Percentiles rank a stretch among this genome's conserved stretches.
Conservation (phyloP, 2,329 filamentous ascomycete genomes). For the Cercospora sp. region DNA sequence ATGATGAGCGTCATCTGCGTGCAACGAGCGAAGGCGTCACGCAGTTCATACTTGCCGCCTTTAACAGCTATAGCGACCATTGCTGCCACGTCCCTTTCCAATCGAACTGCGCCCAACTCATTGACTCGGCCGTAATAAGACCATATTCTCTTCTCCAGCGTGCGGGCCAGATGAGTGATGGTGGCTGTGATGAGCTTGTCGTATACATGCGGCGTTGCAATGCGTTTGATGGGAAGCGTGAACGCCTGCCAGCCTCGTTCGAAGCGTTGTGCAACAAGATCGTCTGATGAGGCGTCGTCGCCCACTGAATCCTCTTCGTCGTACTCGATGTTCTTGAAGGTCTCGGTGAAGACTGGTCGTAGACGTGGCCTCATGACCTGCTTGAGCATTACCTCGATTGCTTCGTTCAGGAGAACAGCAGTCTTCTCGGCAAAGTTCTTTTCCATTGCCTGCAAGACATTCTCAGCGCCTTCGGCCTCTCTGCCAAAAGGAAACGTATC, state of each 20-base stretch:
- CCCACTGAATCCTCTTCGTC: constrained; percentile 56
- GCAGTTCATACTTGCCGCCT: constrained; percentile 71
- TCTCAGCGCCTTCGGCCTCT: constrained; percentile 69
- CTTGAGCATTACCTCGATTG: constrained; percentile 80
- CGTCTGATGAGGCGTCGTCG: constrained; percentile 51
- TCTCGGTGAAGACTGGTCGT: constrained; percentile 78
- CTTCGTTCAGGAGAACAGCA: constrained; percentile 78
- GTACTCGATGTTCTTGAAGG: constrained; percentile 92
- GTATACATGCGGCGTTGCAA: constrained; percentile 78
- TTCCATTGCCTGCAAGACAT: constrained; percentile 68
- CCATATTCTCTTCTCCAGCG: constrained; percentile 86
- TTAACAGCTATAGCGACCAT: constrained; percentile 68
- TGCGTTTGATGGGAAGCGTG: constrained; percentile 77
- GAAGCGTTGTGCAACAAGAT: constrained; percentile 76
- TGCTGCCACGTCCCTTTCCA: constrained; percentile 80
- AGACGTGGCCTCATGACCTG: constrained; percentile 84
- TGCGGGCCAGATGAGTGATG: constrained; percentile 70
- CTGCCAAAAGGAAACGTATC: constrained; percentile 78
- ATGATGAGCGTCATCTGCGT: constrained; percentile 81
- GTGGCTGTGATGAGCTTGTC: constrained; percentile 73
- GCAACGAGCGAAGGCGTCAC: constrained; percentile 74
- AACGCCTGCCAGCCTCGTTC: constrained; percentile 82
- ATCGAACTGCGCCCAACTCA: constrained; percentile 74
- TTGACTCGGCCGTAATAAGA: constrained; percentile 76
- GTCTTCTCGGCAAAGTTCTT: constrained; percentile 74